Percentiles rank a stretch among this genome's conserved stretches.
phyloP scores from a whole-genome alignment of 2,329 filamentous ascomycete species.

The Talaromyces verruculosus region DNA sequence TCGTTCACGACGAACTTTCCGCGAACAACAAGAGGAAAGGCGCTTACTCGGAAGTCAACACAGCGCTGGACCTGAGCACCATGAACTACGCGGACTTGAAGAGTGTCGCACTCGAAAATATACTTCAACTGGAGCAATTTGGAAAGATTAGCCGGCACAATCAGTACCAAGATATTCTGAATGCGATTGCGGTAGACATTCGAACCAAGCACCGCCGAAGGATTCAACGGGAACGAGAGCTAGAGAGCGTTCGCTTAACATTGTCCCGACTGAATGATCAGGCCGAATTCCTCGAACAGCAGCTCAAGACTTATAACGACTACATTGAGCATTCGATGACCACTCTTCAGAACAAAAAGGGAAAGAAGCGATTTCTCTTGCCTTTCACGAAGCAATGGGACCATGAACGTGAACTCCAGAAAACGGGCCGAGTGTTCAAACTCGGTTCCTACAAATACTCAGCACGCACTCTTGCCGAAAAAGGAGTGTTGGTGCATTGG shows the following conservation, averaged over 20 bases:
- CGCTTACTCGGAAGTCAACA: conserved; percentile 84
- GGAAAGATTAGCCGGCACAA: conserved; percentile 85
- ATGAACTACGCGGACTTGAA: conserved; percentile 93
- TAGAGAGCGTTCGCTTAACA: conserved; percentile 62
- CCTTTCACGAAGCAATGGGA: conserved; percentile 99
- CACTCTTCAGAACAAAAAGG: conserved; percentile 95
- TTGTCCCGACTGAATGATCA: conserved; percentile 56
- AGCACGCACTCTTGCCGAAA: conserved; percentile 81
- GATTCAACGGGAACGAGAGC: conserved; percentile 84
- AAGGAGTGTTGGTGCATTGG: conserved; percentile 93
- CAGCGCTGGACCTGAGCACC: conserved; percentile 80
- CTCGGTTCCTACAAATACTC: conserved; percentile 99
- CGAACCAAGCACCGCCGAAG: conserved; percentile 92
- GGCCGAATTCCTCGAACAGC: conserved; percentile 87
- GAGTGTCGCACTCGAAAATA: conserved; percentile 87
- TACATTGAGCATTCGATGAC: conserved; percentile 99
- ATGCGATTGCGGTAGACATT: conserved; percentile 94
- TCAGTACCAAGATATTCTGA: conserved; percentile 95
- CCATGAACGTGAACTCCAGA: conserved; percentile 92
- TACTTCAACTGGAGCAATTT: conserved; percentile 81
- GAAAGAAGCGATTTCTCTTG: conserved; percentile 88
- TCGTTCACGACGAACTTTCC: conserved; percentile 79
- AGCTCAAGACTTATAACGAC: conserved; percentile 96
- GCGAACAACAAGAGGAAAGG: conserved; percentile 69
- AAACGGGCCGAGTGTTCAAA: conserved; percentile 88